Base-by-base conservation (phyloP, 2,329 filamentous ascomycete genomes). In the Fusarium temperatum region DNA sequence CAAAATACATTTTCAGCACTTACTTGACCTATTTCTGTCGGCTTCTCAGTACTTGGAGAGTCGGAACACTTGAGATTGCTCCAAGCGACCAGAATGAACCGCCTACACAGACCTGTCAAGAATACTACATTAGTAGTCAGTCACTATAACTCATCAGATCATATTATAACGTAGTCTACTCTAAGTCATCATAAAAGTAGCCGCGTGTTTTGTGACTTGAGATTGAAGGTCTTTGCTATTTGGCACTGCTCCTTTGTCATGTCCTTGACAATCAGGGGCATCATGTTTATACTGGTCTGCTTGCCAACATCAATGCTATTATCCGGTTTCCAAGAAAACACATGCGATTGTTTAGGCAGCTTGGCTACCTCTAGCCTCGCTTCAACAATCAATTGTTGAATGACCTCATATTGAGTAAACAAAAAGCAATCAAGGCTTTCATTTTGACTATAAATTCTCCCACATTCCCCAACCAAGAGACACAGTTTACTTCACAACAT, bases 1-100 rank as follows among this genome's bases (percentile, higher is more conserved):
- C 68, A 75, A 71, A 66, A 77, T 41, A 78, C 45, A 68, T 68
- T 59, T 61, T 57, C 35, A 58, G 39, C 38, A 53, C 39, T 47
- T 17, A 47, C 14, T 67, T 72, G 63, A 50, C 20, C 28, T 12
- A 50, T 30, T 45, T 63, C 58, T 48, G 36, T 35, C 41, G 12
- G 22, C 10, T 38, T 22, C 28, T 41, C 24, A 47, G 10, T 14
- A 2, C 2, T 39, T 4, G 11, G 24, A 22, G 35, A 12, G 51
- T 28, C 14, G 8, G 3, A 22, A 22, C 22, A 26, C 9, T 28
- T 10, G 32, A n/a, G 18, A 28, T 28, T 8, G 11, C 11, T 11
- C 24, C 30, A 35, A 36, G 32, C 6, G 50, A 38, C 18, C 32
- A 54, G 10, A 22, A 53, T 38, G 12, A 24, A 51, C 2, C 17